Base-by-base conservation (phyloP, 2,329 filamentous ascomycete genomes). In the Simplicillium aogashimaense region DNA sequence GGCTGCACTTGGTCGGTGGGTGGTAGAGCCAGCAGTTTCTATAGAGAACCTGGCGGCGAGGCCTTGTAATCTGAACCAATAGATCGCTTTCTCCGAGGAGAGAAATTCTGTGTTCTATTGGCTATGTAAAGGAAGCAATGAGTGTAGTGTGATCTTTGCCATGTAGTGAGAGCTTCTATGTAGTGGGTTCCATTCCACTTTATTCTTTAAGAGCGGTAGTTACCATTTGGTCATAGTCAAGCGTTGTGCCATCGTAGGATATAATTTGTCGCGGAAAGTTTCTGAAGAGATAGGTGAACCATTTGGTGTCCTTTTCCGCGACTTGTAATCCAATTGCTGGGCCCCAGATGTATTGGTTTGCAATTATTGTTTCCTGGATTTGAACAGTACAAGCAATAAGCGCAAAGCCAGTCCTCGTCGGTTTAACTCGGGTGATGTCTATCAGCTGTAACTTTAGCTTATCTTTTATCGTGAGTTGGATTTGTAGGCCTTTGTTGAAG, bases 271-370 rank as follows among this genome's bases (percentile, higher is more conserved):
- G 29, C 9, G 35, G 40, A 35, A 41, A 38, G 7, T 41, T 35
- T 15, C 35, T 37, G 4, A 41, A 18, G 4, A 37, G 30, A 4
- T 38, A 41, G 3, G 30, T 41, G 8, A 37, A 31, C 40, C 40
- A 41, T 34, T 41, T 11, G 12, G 31, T 41, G 14, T 41, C 40
- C 9, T 25, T 37, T 18, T 41, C 40, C 6, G 40, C 40, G 17
- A 34, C 16, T 28, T 29, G 13, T 1, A 30, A 29, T 15, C 29
- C 35, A n/a, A 37, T n/a, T 4, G 16, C 3, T 14, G 39, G 35
- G 4, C 39, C 29, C 35, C 35, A 41, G 3, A 15, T 13, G 14
- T 37, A 35, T 29, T 41, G 39, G 10, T 41, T 9, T 17, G 36
- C n/a, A 4, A 41, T 10, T 9, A 41, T 32, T 10, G 31, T 28